Conservation (phyloP, 2,329 filamentous ascomycete species). For the Lasiodiplodia sp. region DNA sequence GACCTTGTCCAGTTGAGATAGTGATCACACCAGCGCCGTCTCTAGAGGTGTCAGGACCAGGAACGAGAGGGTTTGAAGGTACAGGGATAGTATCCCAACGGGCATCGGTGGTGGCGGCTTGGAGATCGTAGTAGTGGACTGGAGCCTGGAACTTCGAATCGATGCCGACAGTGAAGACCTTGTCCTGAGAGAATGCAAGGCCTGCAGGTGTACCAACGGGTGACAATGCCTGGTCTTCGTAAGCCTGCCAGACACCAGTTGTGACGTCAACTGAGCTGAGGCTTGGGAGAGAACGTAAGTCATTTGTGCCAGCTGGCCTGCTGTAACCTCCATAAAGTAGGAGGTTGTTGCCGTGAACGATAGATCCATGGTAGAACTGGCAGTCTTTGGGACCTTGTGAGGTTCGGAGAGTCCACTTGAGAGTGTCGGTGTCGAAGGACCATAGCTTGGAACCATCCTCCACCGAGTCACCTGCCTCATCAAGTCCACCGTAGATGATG, state of each 20-base stretch:
- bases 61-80: conserved; percentile 52
- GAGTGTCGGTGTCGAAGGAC: conserved; percentile 47
- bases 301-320: conserved; percentile 34
- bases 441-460: conserved; percentile 47
- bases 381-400: conserved; percentile 32
- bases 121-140: conserved; percentile 35
- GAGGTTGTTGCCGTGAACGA: conserved; percentile 36
- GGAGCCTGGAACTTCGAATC: conserved; percentile 41
- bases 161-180: conserved; percentile 50
- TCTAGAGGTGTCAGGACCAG: conserved; percentile 50
- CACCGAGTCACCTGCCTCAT: conserved; percentile 41
- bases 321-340: conserved; percentile 40
- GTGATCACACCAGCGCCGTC: conserved; percentile 48
- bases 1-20: conserved; percentile 52
- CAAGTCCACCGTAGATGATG: conserved; percentile 50
- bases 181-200: conserved; percentile 45
- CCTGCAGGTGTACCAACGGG: conserved; percentile 43
- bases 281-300: conserved; percentile 24
- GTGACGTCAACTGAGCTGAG: conserved; percentile 28
- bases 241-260: conserved; percentile 41
- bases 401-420: conserved; percentile 37
- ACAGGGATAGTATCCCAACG: conserved; percentile 51
- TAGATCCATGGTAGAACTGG: conserved; percentile 32
- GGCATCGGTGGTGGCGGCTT: conserved; percentile 34
- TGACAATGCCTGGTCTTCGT: conserved; percentile 37